Evolutionary conservation across 306 rosid genomes (phyloP), one percentile per base, ranked within the genome.

Genomic region (peach (Prunus persica)): DNA sequence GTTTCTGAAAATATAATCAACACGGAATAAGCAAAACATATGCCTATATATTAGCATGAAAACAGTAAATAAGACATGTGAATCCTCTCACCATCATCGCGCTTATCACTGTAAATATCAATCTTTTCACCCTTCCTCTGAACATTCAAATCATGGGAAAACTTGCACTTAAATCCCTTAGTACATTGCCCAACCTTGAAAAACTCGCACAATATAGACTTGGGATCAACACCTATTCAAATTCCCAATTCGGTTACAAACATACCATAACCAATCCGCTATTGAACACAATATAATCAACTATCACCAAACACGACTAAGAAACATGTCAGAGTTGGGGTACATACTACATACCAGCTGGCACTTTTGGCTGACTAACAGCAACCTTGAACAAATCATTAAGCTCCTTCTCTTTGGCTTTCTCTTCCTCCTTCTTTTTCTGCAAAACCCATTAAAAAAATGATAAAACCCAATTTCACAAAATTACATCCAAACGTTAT

Each of bases 101-200:
- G 96, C 90, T 81, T 87, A 70, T 96, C 99, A 16, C 98, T 92
- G 78, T 90, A 96, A 58, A 96, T 88, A 66, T 92, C 99, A 69
- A 95, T 95, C 96, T 92, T 96, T 69, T 91, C 99, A 72, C 99
- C 99, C 90, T 96, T 96, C 89, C 99, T 91, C 90, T 92, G 97
- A 27, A 92, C 87, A 87, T 96, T 96, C 87, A 96, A 84, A 78
- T 96, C 99, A 68, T 96, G 99, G 0, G 97, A 96, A 78, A 96
- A 96, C 86, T 96, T 96, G 99, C 98, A 96, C 76, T 96, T 96
- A 77, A 96, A 96, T 16, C 99, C 98, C 85, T 92, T 92, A 24
- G 93, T 76, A 71, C 99, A 96, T 76, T 96, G 98, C 34, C 98
- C 99, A 56, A 58, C 97, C 83, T 92, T 96, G 82, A 81, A 92